Percentiles rank a stretch among this genome's conserved stretches.
Evolutionary conservation across 805 yeast genomes (phyloP).

Genomic region (Myxozyma neotropica): DNA sequence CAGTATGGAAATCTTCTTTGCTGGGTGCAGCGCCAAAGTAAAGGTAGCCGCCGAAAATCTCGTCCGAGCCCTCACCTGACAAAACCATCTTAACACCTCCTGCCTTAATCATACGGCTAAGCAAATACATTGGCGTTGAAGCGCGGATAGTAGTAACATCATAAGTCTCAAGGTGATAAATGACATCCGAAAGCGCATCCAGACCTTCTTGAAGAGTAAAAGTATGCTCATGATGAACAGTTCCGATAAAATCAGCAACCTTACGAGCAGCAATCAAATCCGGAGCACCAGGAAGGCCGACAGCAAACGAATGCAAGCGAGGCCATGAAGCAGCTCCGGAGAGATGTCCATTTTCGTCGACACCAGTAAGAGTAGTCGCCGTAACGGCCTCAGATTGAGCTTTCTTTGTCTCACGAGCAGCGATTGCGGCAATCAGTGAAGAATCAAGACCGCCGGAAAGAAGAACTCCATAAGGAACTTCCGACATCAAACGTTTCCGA

Average conservation of each 20-base stretch:
- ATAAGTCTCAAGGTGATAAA: slow-evolving; percentile 92
- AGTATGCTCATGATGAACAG: slow-evolving; percentile 96
- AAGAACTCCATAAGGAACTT: slow-evolving; percentile 97
- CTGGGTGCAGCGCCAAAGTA: slow-evolving; percentile 97
- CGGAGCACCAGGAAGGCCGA: slow-evolving; percentile 97
- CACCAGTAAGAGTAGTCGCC: slow-evolving; percentile 77
- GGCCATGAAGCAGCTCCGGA: slow-evolving; percentile 64
- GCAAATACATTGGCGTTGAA: slow-evolving; percentile 96
- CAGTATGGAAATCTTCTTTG: slow-evolving; percentile 90
- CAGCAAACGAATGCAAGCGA: slow-evolving; percentile 90
- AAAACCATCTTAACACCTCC: slow-evolving; percentile 99
- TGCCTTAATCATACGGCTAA: slow-evolving; percentile 96
- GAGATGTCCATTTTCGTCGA: slow-evolving; percentile 84
- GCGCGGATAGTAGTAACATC: slow-evolving; percentile 99
- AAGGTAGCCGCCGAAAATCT: slow-evolving; percentile 96
- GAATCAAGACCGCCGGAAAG: slow-evolving; percentile 98
- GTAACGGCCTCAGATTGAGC: slow-evolving; percentile 55
- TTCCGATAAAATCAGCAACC: slow-evolving; percentile 94
- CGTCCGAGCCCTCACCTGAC: slow-evolving; percentile 99
- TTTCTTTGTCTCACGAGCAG: slow-evolving; percentile 90
- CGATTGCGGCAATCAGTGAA: slow-evolving; percentile 93
- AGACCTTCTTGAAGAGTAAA: slow-evolving; percentile 96
- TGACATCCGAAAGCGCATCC: slow-evolving; percentile 92
- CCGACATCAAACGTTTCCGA: slow-evolving; percentile 99
- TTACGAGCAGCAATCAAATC: slow-evolving; percentile 94